Base-by-base conservation (phyloP, 768 basidiomycete species). In the Dacryopinax primogenitus region DNA sequence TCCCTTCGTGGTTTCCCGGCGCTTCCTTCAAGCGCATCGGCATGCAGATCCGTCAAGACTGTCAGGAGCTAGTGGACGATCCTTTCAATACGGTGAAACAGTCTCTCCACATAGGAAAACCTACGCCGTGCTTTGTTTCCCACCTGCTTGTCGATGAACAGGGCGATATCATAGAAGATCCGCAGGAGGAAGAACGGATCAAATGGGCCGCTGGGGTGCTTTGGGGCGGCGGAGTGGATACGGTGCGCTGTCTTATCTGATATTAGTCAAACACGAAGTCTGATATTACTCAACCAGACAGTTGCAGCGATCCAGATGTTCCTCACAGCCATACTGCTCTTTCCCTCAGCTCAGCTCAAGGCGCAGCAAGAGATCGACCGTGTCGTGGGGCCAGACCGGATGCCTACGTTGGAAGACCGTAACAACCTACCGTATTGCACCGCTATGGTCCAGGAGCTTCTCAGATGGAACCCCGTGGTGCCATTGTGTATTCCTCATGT, bases 1-100 rank as follows among this genome's bases (percentile, higher is more conserved):
- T 88, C 30, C 88, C 88, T 0, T 70, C 72, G 44, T 88, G 86
- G 84, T 75, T 82, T 51, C 88, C 88, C 26, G 86, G 86, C 12
- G 79, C 83, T 3, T 80, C 80, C 1, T 91, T 89, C 76, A 82
- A 83, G 72, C 74, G 75, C 21, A 84, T 66, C 18, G 68, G 67
- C 4, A 11, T 44, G 4, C 41, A 18, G 18, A 44, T 44, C 4
- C 16, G 23, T 15, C 41, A 44, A 44, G 41, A 44, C 18, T 44
- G 41, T 18, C 41, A 23, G 7, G 4, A 18, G 41, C 41, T 44
- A 15, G 23, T 44, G 18, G 41, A 44, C 41, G 41, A 44, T 6
- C 41, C 41, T 6, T 44, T 18, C 41, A 23, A 44, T 18, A 23
- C 3, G 4, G 41, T 44, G 18, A 6, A 18, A 18, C 41, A 44